Evolutionary conservation across 805 yeast genomes (phyloP), one percentile per base, ranked within the genome.

Genomic region (Wickerhamomyces rabaulensis): DNA sequence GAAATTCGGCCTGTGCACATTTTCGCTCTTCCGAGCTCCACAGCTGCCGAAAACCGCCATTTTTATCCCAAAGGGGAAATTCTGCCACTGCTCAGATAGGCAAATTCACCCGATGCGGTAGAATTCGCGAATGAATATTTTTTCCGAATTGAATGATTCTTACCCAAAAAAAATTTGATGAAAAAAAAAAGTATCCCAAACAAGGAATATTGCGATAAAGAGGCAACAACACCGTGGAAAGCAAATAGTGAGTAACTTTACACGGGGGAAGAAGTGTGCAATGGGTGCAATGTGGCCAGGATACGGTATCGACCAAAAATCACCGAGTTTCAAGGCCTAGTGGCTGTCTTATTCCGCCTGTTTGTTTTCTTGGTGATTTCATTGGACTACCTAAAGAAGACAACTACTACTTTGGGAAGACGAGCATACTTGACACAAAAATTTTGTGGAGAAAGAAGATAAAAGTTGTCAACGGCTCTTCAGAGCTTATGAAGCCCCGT

Each of bases 351-450:
- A 8, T 6, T 8, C 5, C 23, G 23, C 23, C 23, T 22, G 23
- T 22, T 8, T 22, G 23, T 22, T 27, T 27, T 27, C n/a, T 10
- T 7, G 31, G n/a, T 27, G 31, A 15, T 4, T 33, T 33, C 16
- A 3, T 9, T n/a, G 17, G 20, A n/a, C 36, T 33, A 33, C 50
- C 53, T 45, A 49, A 54, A 49, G 29, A 45, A 55, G 57, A 17
- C 51, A 49, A 49, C 51, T 52, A 48, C 58, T 55, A 48, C 53
- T 51, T 54, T 52, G 58, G 58, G 58, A 54, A 37, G 39, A 40
- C 37, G 16, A 26, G 26, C 42, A 21, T 23, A 16, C 13, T 16
- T 36, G 23, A 25, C 26, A 23, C 36, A 33, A 33, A 33, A 33
- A 6, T 33, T 33, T 33, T 33, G 36, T 16, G 36, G 36, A 33